These are phyloP conservation scores for Rhizomucor pusillus DNA, from an alignment of 371 early-diverging fungal species.

Conservation along the genomic window DNA sequence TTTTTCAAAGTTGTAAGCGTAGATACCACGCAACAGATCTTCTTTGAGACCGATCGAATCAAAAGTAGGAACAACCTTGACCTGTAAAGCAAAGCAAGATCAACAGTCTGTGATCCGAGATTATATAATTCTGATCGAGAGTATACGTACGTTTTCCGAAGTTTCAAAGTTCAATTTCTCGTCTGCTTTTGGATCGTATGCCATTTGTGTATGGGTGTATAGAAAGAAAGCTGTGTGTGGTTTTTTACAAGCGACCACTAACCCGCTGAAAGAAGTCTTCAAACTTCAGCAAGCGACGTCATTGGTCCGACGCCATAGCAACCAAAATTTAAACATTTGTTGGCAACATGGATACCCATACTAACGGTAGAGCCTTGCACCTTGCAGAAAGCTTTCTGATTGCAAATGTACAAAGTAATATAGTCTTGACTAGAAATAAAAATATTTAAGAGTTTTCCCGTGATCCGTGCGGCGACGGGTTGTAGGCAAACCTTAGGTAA, in stretches of 20 bases:
- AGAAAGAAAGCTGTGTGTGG: neutral
- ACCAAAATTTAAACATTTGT: too few species aligned
- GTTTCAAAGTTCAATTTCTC: conserved; percentile 67
- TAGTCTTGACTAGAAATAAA: too few species aligned
- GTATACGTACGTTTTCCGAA: conserved; percentile 56
- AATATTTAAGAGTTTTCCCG: too few species aligned
- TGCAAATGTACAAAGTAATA: too few species aligned
- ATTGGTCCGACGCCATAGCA: too few species aligned
- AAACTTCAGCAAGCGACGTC: too few species aligned
- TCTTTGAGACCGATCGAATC: conserved; percentile 93
- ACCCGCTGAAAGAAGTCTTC: too few species aligned
- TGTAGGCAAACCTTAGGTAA: too few species aligned
- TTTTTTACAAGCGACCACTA: neutral
- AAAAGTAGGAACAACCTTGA: conserved; percentile 81
- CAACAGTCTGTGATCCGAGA: neutral
- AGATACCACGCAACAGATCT: conserved; percentile 95
- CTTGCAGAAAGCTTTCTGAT: too few species aligned
- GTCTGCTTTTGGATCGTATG: conserved; percentile 51
- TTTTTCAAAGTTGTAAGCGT: conserved; percentile 91
- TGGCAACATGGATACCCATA: too few species aligned
- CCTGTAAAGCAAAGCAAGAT: conserved; percentile 20
- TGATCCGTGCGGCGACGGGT: too few species aligned
- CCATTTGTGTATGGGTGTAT: conserved; percentile 32
- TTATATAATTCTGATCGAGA: neutral
- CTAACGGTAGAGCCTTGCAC: too few species aligned